Evolutionary conservation across 1,139 yeast species (phyloP).

Genomic region (Saccharomyces hybrid): DNA sequence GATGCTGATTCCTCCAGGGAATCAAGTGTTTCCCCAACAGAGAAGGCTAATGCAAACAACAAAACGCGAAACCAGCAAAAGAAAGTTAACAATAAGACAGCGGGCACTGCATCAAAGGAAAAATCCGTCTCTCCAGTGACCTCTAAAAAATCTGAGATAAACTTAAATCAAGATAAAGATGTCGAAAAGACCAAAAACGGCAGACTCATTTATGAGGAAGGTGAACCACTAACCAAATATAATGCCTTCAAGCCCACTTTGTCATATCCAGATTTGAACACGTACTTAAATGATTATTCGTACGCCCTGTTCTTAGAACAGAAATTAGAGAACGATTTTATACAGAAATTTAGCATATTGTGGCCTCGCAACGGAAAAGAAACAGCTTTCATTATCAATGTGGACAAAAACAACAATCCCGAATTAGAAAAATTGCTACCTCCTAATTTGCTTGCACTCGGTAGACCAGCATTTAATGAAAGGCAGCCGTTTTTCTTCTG

Average conservation of each 20-base stretch:
- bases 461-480: slow-evolving; percentile 37
- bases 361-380: slow-evolving; percentile 47
- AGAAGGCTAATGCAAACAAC: not conserved
- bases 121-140: not conserved
- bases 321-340: slow-evolving; percentile 39
- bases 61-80: not conserved
- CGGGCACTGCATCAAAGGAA: not conserved
- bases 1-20: not conserved
- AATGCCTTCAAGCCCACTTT: slow-evolving; percentile 37
- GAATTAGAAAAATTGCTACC: slow-evolving; percentile 33
- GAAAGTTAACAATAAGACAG: not conserved
- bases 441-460: slow-evolving; percentile 34
- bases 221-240: slow-evolving; percentile 28
- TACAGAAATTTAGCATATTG: slow-evolving; percentile 44
- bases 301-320: slow-evolving; percentile 59
- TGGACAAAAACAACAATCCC: slow-evolving; percentile 35
- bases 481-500: slow-evolving; percentile 41
- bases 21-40: not conserved
- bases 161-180: not conserved
- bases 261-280: slow-evolving; percentile 41
- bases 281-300: slow-evolving; percentile 54
- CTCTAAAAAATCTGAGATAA: not conserved
- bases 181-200: slow-evolving; percentile 18
- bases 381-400: slow-evolving; percentile 32
- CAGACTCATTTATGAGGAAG: slow-evolving; percentile 47